Evolutionary conservation across 192 early-diverging fungal species (phyloP), one percentile per base, ranked within the genome.

Genomic region (Entomortierella beljakovae): DNA sequence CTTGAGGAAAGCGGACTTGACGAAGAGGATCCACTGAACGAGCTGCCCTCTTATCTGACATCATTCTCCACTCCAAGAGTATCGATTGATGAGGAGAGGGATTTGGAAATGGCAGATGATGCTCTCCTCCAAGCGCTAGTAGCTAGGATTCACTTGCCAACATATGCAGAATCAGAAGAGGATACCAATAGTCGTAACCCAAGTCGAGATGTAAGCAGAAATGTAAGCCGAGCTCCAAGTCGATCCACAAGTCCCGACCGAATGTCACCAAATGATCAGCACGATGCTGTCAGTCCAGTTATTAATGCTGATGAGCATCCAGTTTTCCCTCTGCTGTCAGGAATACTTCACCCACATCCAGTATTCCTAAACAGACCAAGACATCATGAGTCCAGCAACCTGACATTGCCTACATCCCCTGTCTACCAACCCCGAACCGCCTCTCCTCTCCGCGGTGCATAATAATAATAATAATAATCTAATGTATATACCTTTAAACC

Each of bases 91-190:
- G 25, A 37, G 0, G 75, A 70, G 29, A 42, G 68, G 5, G 75
- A 65, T 35, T 9, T 57, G 60, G 61, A 38, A 1, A 22, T 22
- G 20, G 55, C 18, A 6, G 75, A 79, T 25, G 68, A 79, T 23
- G 62, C 69, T 37, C 37, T 79, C 9, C 23, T 79, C 25, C 23
- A 54, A 28, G 65, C 66, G 15, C 43, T 73, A 26, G 37, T 58
- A 8, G 33, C 57, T 6, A 48, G 55, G 33, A 59, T 77, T 29
- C 74, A 77, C 31, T 31, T 77, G 13, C 74, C 74, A n/a, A 69
- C 74, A 3, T 77, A 77, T 64, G 74, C 60, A 51, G 74, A 77
- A 32, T 77, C 74, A 8, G 74, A 77, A 18, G 74, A 64, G 37
- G 65, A 63, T 5, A 64, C 55, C 26, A 42, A 58, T 56, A 77